Percentiles rank a stretch among this genome's conserved stretches.
Evolutionary conservation across 108 stramenopile species (phyloP).

Genomic region (Mediolabrus comicus): DNA sequence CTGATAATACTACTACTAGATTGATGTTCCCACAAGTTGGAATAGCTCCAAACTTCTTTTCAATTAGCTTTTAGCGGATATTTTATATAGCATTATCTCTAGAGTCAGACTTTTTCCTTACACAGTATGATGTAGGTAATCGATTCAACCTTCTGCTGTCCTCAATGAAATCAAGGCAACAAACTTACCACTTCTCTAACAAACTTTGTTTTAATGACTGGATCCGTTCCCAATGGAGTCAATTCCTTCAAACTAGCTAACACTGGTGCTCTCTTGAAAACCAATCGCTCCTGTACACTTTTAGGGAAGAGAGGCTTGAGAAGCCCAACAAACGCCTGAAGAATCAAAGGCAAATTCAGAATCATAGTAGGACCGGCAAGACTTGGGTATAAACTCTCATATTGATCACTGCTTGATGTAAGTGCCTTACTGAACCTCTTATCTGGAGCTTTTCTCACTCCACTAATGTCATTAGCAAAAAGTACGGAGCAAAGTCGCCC

Average conservation of each 20-base stretch:
- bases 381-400: slow-evolving; percentile 45
- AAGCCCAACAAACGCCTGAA: slow-evolving; percentile 50
- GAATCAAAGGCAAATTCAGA: slow-evolving; percentile 39
- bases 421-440: slow-evolving; percentile 38
- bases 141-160: background rate
- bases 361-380: slow-evolving; percentile 53
- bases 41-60: too few species aligned
- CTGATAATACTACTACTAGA: too few species aligned
- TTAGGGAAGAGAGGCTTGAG: slow-evolving; percentile 49
- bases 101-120: background rate
- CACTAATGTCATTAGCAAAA: slow-evolving; percentile 52
- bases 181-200: slow-evolving; percentile 39
- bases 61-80: background rate
- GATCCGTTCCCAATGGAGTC: slow-evolving; percentile 30
- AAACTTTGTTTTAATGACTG: slow-evolving; percentile 17
- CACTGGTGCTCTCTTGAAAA: slow-evolving; percentile 44
- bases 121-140: background rate
- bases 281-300: slow-evolving; percentile 49
- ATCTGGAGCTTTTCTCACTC: slow-evolving; percentile 42
- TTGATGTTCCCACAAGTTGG: too few species aligned
- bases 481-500: slow-evolving; percentile 41
- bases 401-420: slow-evolving; percentile 43
- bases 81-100: background rate
- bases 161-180: slow-evolving; percentile 23
- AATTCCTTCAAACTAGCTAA: slow-evolving; percentile 41